Evolutionary conservation across 2,329 filamentous ascomycete species (phyloP), one percentile per base, ranked within the genome.

Genomic region (Penicillium sclerotigenum): DNA sequence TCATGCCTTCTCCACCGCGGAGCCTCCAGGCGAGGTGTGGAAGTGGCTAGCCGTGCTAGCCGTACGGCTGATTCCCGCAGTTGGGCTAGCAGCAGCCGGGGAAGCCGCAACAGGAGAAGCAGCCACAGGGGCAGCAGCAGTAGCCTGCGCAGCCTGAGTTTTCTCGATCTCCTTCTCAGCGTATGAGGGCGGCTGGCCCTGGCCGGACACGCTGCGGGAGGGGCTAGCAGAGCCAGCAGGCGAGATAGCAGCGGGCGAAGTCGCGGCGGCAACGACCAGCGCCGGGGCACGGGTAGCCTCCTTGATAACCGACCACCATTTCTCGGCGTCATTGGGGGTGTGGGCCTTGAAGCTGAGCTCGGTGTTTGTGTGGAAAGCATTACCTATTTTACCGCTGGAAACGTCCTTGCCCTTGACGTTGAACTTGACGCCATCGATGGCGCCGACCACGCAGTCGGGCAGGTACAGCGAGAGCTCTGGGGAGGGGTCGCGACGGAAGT

Each of bases 391-490:
- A 58, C 82, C 80, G 71, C 89, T 89, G 68, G 87, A 88, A 54
- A 87, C 85, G 71, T 99, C 92, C 75, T 97, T 97, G 73, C 94
- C 94, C 79, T 96, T 96, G 73, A 99, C 82, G 68, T 86, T 90
- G 81, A 99, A 97, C 75, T 96, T 97, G 58, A 87, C 83, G 52
- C 89, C 91, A 62, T 81, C 86, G 29, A 85, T 74, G 22, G 79
- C 81, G 56, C 91, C 90, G 55, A 97, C 83, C 43, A 87, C 75
- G 65, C 93, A 95, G 66, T 99, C 94, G 11, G 94, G 92, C 1
- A 99, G 85, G 74, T 93, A 97, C 63, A 99, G 85, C 14, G 89
- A 94, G 38, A 94, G 80, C 72, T 99, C 93, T 0, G 94, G 93
- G 54, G 83, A 81, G 7, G 75, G 75, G n/a, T 77, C 74, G 41